phyloP scores from a whole-genome alignment of 1,139 yeast genomes.

The Debaryomyces sp. region DNA sequence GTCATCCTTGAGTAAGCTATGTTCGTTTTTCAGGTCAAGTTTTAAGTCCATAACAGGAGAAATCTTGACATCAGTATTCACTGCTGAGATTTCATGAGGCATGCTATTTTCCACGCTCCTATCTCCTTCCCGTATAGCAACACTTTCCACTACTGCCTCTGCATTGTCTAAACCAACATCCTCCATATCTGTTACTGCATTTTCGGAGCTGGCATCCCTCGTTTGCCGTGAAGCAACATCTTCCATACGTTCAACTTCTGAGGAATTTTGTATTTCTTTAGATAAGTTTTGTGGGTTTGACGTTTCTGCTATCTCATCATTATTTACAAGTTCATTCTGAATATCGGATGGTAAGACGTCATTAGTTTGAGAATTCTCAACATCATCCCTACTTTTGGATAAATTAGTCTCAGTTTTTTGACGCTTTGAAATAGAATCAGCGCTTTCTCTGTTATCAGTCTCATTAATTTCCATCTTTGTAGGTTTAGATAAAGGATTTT shows the following conservation, averaged over 20 bases:
- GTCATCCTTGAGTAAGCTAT: background rate
- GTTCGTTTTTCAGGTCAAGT: background rate
- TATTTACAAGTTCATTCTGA: background rate
- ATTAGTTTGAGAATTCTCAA: slow-evolving; percentile 4
- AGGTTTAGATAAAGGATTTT: slow-evolving; percentile 3
- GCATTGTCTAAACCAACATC: background rate
- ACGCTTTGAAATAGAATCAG: background rate
- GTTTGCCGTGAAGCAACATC: background rate
- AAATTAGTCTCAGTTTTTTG: background rate
- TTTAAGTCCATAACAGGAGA: background rate
- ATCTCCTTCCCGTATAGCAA: background rate
- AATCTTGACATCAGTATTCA: background rate
- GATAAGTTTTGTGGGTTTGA: background rate
- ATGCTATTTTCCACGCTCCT: background rate
- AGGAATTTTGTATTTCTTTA: background rate
- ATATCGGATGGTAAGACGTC: slow-evolving; percentile 21
- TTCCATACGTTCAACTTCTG: background rate
- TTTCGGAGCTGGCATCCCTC: background rate
- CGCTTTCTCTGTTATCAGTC: background rate
- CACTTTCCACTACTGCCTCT: no score
- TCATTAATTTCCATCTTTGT: background rate
- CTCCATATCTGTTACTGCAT: background rate
- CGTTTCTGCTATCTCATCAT: background rate
- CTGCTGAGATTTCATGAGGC: background rate
- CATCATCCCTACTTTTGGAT: background rate